Evolutionary conservation across 2,329 filamentous ascomycete genomes (phyloP), one percentile per base, ranked within the genome.

Genomic region (Venturia pyrina): DNA sequence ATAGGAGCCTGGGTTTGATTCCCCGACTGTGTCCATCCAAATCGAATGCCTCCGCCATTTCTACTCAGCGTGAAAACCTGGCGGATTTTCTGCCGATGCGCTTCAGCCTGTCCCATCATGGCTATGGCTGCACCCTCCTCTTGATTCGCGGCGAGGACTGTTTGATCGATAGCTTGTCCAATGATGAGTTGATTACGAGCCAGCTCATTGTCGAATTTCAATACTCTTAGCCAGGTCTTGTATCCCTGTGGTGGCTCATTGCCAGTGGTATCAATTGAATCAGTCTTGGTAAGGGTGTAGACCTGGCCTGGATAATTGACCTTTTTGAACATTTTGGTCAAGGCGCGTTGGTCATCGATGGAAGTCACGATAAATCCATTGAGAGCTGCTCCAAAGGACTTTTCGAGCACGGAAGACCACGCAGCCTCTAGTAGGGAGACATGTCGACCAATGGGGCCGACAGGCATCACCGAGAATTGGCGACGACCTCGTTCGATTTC

Each of bases 141-240:
- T 43, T 40, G 60, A 28, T 65, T 87, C 81, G 65, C n/a, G 24
- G 97, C 86, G 0, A 99, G 80, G 6, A 96, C 85, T 8, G 88
- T 86, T 74, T 97, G 93, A 68, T 99, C 95, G 64, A 97, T 91
- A 7, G 79, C 78, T 70, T 91, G 84, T 68, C 87, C 88, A 73
- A 98, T 95, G 71, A 99, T 88, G 60, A 98, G 79, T 67, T 92
- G 88, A 68, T 91, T 89, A 62, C 87, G 87, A 24, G 97, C 88
- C 56, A 89, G 77, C 24, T 89, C 84, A 69, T 93, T 86, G 68
- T 95, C 90, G 68, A 98, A 89, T 75, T 83, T 88, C 64, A 99
- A 80, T 1, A 90, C 86, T 63, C 90, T 85, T 59, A 97, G 78
- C 68, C 93, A 87, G 0, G 95, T 99, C 69, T 91, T 84, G 66